A percentile compares a stretch with the other conserved stretches of the same genome.
phyloP scores from a whole-genome alignment of 2,329 filamentous ascomycete genomes.

The Drechslerella stenobrocha region DNA sequence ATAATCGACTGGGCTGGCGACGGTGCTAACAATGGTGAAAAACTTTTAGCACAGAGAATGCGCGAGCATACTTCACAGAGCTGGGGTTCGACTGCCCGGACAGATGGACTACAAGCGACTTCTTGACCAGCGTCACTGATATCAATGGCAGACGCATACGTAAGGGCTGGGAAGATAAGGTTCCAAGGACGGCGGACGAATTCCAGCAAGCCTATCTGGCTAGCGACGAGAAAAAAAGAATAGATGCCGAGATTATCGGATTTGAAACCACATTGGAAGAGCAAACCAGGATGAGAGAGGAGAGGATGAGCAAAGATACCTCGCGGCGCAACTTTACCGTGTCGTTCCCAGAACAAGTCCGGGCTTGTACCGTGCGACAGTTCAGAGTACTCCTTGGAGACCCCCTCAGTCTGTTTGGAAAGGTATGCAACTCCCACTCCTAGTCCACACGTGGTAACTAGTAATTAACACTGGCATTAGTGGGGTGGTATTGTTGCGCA shows the following conservation, averaged over 20 bases:
- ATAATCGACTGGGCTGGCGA: slow-evolving; percentile 56
- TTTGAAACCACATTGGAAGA: slow-evolving; percentile 45
- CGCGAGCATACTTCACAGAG: slow-evolving; percentile 67
- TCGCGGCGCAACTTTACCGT: slow-evolving; percentile 60
- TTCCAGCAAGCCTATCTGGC: slow-evolving; percentile 51
- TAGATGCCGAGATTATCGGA: slow-evolving; percentile 49
- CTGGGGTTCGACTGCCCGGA: slow-evolving; percentile 67
- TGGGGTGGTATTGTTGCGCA: slow-evolving; percentile 69
- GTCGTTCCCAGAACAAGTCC: slow-evolving; percentile 71
- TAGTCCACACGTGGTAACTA: slow-evolving; percentile 55
- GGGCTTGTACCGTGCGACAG: slow-evolving; percentile 70
- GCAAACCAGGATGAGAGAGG: slow-evolving; percentile 43
- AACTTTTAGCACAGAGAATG: slow-evolving; percentile 61
- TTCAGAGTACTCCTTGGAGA: slow-evolving; percentile 78
- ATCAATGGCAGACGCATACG: slow-evolving; percentile 59
- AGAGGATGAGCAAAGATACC: slow-evolving; percentile 25
- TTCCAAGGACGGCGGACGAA: slow-evolving; percentile 58
- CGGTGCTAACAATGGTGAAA: too few species aligned
- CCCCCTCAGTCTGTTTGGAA: slow-evolving; percentile 72
- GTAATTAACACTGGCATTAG: slow-evolving; percentile 51
- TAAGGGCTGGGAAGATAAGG: slow-evolving; percentile 57
- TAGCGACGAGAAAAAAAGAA: slow-evolving; percentile 42
- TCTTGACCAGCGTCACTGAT: slow-evolving; percentile 67
- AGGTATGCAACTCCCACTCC: slow-evolving; percentile 51
- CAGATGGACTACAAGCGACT: slow-evolving; percentile 68